These are phyloP conservation scores for Epichloe coenophiala DNA, from an alignment of 2,329 filamentous ascomycete species.

Conservation along the genomic window DNA sequence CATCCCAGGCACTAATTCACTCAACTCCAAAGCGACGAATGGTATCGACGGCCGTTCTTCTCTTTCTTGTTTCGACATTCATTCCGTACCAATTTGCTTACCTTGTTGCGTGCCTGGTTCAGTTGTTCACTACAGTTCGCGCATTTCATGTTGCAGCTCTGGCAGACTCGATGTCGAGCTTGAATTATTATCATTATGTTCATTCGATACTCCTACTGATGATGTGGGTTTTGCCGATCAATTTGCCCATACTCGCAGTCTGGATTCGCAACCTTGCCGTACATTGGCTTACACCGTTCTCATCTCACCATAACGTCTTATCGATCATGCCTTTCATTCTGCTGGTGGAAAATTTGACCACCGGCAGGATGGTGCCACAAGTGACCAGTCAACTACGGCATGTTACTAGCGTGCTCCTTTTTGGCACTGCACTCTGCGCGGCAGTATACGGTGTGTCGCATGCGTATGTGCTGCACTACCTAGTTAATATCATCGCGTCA, in stretches of 20 bases:
- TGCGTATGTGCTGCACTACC: constrained; percentile 82
- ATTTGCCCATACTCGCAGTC: constrained; percentile 86
- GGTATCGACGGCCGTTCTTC: constrained; percentile 62
- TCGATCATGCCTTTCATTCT: constrained; percentile 93
- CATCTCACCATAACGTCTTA: constrained; percentile 88
- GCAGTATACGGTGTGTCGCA: constrained; percentile 91
- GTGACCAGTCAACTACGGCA: constrained; percentile 58
- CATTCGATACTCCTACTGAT: constrained; percentile 88
- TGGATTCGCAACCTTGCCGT: constrained; percentile 92
- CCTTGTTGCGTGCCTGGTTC: constrained; percentile 79
- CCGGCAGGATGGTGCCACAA: constrained; percentile 79
- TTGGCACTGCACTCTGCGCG: constrained; percentile 72
- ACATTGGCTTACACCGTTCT: constrained; percentile 95
- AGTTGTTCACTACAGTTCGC: constrained; percentile 67
- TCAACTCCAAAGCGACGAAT: constrained; percentile 61
- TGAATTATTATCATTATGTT: constrained; percentile 88
- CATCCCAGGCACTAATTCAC: constrained; percentile 34
- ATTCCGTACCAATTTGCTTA: constrained; percentile 94
- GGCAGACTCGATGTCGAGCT: constrained; percentile 51
- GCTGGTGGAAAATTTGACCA: constrained; percentile 85
- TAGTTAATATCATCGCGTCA: constrained; percentile 71
- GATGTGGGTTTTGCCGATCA: constrained; percentile 95
- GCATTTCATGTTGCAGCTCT: constrained; percentile 62
- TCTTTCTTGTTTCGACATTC: constrained; percentile 72
- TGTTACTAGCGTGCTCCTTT: constrained; percentile 69